phyloP scores from a whole-genome alignment of 331 rosid species.

The Dryas integrifolia region DNA sequence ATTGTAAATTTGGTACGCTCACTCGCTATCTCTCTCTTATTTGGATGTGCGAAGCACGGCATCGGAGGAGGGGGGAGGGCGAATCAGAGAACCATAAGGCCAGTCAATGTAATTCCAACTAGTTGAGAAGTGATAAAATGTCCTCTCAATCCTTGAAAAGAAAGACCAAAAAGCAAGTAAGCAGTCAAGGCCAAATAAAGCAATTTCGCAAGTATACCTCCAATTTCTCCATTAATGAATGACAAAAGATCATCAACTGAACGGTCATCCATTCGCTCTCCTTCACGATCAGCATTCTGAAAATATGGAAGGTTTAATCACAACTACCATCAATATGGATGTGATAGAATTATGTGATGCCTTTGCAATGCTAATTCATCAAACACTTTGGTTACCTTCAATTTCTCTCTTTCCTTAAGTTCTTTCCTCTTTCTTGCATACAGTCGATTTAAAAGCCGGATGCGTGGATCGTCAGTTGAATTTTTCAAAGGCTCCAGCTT shows the following conservation, averaged over 20 bases:
- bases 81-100: not conserved
- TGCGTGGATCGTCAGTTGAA: slow-evolving; percentile 78
- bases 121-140: not conserved
- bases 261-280: slow-evolving; percentile 72
- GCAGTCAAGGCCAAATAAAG: slow-evolving; percentile 8
- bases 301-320: slow-evolving; percentile 13
- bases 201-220: slow-evolving; percentile 38
- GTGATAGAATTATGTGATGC: not conserved
- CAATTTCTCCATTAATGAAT: slow-evolving; percentile 71
- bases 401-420: slow-evolving; percentile 62
- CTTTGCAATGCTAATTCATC: slow-evolving; percentile 16
- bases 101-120: not conserved
- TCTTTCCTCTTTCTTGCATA: slow-evolving; percentile 89
- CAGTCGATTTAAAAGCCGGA: slow-evolving; percentile 74
- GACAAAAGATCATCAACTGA: slow-evolving; percentile 87
- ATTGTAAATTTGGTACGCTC: not conserved
- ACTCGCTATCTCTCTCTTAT: no score
- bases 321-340: slow-evolving; percentile 3
- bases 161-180: no score
- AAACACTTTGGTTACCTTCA: slow-evolving; percentile 48
- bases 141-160: not conserved
- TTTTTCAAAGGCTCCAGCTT: slow-evolving; percentile 85
- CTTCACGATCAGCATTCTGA: slow-evolving; percentile 68
- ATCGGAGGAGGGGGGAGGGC: no score
- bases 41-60: no score